Evolutionary conservation across 225 moss, liverwort and hornwort species (phyloP).

Genomic region (Polytrichum commune): DNA sequence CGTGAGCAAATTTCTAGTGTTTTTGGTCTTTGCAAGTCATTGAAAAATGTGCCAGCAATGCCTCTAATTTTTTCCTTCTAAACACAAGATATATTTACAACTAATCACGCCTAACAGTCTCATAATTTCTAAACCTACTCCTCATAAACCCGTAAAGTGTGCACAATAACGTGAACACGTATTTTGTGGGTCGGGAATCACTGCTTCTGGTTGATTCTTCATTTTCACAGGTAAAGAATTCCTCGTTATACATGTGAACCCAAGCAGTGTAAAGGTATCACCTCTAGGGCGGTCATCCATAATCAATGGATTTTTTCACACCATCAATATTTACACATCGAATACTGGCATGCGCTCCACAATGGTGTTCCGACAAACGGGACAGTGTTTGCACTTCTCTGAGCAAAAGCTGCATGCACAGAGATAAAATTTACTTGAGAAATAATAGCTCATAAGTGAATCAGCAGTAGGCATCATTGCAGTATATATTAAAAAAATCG

Average conservation of each 20-base stretch:
- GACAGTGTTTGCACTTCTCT: slow-evolving; percentile 96
- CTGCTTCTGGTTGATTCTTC: background rate
- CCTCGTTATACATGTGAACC: slow-evolving; percentile 23
- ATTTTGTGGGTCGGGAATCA: background rate
- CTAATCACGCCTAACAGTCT: background rate
- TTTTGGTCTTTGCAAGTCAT: too few species aligned
- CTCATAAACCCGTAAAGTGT: background rate
- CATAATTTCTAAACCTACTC: background rate
- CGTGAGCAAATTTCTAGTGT: too few species aligned
- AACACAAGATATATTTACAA: background rate
- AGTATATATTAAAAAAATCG: too few species aligned
- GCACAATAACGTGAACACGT: background rate
- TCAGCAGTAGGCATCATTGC: too few species aligned
- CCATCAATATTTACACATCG: slow-evolving; percentile 69
- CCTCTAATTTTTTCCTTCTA: background rate
- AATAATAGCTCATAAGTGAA: too few species aligned
- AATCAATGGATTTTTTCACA: slow-evolving; percentile 3
- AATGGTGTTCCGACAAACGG: slow-evolving; percentile 80
- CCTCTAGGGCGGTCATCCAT: slow-evolving; percentile 22
- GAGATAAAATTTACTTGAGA: too few species aligned
- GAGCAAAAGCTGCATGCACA: slow-evolving; percentile 73
- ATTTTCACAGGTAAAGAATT: slow-evolving; percentile 11
- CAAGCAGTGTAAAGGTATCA: slow-evolving; percentile 13
- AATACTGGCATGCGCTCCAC: slow-evolving; percentile 88
- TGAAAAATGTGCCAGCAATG: background rate